Evolutionary conservation across 2,329 filamentous ascomycete genomes (phyloP).

Genomic region (Fusarium pseudocircinatum): DNA sequence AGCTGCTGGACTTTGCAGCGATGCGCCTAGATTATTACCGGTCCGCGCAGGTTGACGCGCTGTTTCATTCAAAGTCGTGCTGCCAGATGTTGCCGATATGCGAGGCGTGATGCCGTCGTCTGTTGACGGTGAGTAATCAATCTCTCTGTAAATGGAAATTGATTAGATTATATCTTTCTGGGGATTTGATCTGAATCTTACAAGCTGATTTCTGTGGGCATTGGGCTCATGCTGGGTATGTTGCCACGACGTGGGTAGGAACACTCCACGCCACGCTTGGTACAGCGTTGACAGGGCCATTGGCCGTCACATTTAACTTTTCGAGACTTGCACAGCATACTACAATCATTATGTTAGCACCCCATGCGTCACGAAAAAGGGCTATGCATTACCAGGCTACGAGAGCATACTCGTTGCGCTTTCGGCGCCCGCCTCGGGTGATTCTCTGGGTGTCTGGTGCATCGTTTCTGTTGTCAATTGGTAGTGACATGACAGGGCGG

Average conservation of each 20-base stretch:
- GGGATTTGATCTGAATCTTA: background rate
- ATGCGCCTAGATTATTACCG: background rate
- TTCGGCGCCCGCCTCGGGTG: background rate
- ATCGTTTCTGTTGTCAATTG: rapidly evolving
- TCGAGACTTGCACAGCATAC: background rate
- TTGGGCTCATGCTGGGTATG: background rate
- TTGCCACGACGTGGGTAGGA: background rate
- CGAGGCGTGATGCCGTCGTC: background rate
- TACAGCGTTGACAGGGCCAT: background rate
- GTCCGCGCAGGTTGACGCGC: rapidly evolving
- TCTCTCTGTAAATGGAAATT: rapidly evolving
- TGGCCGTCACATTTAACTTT: background rate
- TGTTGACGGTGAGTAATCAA: background rate
- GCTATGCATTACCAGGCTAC: too few species aligned
- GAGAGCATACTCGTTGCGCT: background rate
- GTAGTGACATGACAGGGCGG: background rate
- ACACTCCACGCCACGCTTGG: background rate
- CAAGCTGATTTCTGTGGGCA: background rate
- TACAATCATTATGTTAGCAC: rapidly evolving
- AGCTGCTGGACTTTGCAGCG: background rate
- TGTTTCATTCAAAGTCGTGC: rapidly evolving
- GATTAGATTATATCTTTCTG: rapidly evolving
- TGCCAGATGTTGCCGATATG: rapidly evolving
- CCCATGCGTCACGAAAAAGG: too few species aligned
- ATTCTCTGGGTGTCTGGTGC: background rate